These are phyloP conservation scores for Geotrichum klebahnii DNA, from an alignment of 1,139 yeast genomes.

Conservation along the genomic window DNA sequence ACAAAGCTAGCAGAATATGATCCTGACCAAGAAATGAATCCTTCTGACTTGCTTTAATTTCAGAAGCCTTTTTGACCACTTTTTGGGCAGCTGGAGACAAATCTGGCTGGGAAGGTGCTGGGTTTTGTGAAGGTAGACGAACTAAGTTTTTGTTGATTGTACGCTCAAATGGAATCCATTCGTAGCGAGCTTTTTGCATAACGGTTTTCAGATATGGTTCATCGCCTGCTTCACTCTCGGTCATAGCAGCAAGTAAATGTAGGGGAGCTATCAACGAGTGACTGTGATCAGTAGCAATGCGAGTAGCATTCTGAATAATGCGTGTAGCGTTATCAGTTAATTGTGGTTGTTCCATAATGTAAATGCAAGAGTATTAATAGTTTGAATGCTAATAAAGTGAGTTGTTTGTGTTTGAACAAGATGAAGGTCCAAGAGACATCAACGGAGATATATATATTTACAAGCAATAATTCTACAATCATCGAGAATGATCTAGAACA, in stretches of 20 bases:
- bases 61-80: conserved; percentile 61
- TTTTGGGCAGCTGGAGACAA: conserved; percentile 52
- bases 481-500: too few species aligned
- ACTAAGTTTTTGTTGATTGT: conserved; percentile 75
- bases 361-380: background rate
- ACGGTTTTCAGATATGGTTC: conserved; percentile 64
- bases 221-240: conserved; percentile 42
- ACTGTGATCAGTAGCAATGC: conserved; percentile 76
- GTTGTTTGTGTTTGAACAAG: too few species aligned
- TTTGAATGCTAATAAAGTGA: too few species aligned
- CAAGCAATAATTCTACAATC: too few species aligned
- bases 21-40: conserved; percentile 91
- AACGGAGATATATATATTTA: too few species aligned
- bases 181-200: conserved; percentile 80
- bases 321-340: conserved; percentile 87
- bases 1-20: conserved; percentile 75
- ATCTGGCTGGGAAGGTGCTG: conserved; percentile 76
- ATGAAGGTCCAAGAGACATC: too few species aligned
- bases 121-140: conserved; percentile 76
- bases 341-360: conserved; percentile 19
- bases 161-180: conserved; percentile 76
- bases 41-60: conserved; percentile 79
- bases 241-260: conserved; percentile 89
- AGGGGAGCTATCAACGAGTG: conserved; percentile 80
- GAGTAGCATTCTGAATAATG: conserved; percentile 70